A percentile compares a stretch with the other conserved stretches of the same genome.
Evolutionary conservation across 1,284 basidiomycete genomes (phyloP).

Genomic region (Rhodofomes roseus): DNA sequence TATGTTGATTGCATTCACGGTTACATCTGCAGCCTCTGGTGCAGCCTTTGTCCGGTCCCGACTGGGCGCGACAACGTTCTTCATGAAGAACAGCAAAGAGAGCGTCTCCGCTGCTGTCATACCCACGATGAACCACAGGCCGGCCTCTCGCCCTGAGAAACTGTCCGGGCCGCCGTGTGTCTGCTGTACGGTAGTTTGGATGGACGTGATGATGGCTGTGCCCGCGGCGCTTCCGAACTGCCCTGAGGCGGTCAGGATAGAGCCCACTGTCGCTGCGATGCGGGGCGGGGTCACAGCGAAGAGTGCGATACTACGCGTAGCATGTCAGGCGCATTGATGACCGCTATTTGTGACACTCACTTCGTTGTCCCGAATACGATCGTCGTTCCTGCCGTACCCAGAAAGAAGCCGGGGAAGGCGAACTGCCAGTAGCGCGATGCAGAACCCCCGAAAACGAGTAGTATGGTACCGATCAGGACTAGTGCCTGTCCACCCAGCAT

Average conservation of each 20-base stretch:
- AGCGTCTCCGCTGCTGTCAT: not conserved
- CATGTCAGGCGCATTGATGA: not conserved
- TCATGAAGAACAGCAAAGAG: conserved; percentile 3
- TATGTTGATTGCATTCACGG: not conserved
- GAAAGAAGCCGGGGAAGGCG: conserved; percentile 20
- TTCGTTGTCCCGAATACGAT: conserved; percentile 18
- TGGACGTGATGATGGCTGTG: conserved; percentile 19
- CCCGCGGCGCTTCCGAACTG: conserved; percentile 19
- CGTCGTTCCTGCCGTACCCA: conserved; percentile 21
- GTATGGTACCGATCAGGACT: conserved; percentile 9
- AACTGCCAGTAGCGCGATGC: conserved; percentile 17
- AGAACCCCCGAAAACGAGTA: conserved; percentile 13
- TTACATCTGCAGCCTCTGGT: not conserved
- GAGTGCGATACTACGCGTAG: conserved; percentile 16
- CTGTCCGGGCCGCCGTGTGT: conserved; percentile 9
- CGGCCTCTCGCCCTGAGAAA: conserved; percentile 11
- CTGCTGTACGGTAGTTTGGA: conserved; percentile 17
- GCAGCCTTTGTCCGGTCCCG: not conserved
- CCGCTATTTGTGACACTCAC: not conserved
- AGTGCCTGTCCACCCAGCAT: conserved; percentile 13
- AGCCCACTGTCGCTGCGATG: conserved; percentile 21
- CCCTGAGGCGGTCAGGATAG: conserved; percentile 21
- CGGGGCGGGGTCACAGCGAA: conserved; percentile 17
- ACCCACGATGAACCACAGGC: conserved; percentile 17
- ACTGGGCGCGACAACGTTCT: not conserved